These are phyloP conservation scores for Fragaria nilgerrensis DNA, from an alignment of 306 rosid genomes.

Conservation along the genomic window DNA sequence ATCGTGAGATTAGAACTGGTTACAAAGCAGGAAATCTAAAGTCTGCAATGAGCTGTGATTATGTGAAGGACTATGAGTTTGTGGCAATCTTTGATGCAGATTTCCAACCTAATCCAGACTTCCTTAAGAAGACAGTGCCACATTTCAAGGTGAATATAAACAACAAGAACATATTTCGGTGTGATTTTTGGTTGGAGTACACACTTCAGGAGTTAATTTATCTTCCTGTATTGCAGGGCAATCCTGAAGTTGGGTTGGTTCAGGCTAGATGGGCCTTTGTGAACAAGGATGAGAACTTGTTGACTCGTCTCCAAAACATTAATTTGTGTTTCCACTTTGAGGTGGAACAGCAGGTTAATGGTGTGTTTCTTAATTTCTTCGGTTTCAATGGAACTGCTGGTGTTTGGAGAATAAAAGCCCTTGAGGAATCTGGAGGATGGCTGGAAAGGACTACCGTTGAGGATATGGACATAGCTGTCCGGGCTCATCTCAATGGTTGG, in stretches of 20 bases:
- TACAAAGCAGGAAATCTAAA: conserved; percentile 98
- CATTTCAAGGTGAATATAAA: conserved; percentile 72
- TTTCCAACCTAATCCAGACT: conserved; percentile 94
- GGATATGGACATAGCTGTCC: conserved; percentile 96
- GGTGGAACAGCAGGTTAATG: conserved; percentile 98
- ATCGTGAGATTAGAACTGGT: conserved; percentile 85
- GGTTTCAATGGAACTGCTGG: conserved; percentile 99
- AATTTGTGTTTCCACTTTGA: conserved; percentile 95
- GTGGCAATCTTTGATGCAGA: conserved; percentile 96
- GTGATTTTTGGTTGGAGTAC: conserved; percentile 7
- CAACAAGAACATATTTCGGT: conserved; percentile 5
- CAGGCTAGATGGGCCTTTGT: conserved; percentile 97
- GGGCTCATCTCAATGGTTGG: conserved; percentile 98
- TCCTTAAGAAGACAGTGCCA: conserved; percentile 78
- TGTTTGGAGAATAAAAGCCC: conserved; percentile 94
- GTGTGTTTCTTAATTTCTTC: conserved; percentile 79
- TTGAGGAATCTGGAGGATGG: conserved; percentile 97
- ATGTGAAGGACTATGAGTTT: conserved; percentile 78
- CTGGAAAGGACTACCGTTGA: conserved; percentile 93
- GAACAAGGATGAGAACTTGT: conserved; percentile 88
- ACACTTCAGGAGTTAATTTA: conserved; percentile 20
- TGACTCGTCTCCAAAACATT: conserved; percentile 95
- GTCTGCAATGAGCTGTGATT: conserved; percentile 93
- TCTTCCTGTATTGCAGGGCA: conserved; percentile 53
- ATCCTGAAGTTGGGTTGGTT: conserved; percentile 75